Percentiles rank a stretch among this genome's conserved stretches.
Conservation (phyloP, 192 early-diverging fungal genomes). For the Podila verticillata region DNA sequence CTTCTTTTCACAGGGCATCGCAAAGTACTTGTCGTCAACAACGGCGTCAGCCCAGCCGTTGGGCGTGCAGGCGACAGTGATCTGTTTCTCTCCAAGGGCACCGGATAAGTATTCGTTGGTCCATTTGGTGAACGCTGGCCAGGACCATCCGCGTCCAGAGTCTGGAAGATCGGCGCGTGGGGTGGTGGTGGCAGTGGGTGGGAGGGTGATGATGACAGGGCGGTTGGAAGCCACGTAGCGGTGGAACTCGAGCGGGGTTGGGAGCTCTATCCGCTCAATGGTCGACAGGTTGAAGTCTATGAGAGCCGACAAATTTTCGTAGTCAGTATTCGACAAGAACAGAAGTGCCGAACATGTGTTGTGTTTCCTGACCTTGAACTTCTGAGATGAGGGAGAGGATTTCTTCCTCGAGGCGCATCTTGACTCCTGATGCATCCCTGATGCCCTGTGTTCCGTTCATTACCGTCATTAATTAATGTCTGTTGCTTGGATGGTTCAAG, state of each 20-base stretch:
- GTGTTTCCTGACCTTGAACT: slow-evolving; percentile 24
- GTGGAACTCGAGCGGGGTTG: slow-evolving; percentile 54
- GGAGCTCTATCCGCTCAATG: slow-evolving; percentile 45
- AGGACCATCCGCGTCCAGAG: slow-evolving; percentile 36
- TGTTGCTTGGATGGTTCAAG: not conserved
- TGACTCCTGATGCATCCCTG: slow-evolving; percentile 19
- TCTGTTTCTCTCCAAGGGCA: slow-evolving; percentile 31
- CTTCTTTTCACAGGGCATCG: slow-evolving; percentile 56
- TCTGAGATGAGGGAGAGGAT: slow-evolving; percentile 40
- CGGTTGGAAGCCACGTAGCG: slow-evolving; percentile 54
- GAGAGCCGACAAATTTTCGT: not conserved
- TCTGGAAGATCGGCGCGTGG: slow-evolving; percentile 9
- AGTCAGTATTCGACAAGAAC: not conserved
- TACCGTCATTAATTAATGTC: not conserved
- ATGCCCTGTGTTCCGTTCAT: not conserved
- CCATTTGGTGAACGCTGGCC: slow-evolving; percentile 58
- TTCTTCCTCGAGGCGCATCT: slow-evolving; percentile 46
- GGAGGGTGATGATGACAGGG: slow-evolving; percentile 55
- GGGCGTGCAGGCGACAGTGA: slow-evolving; percentile 58
- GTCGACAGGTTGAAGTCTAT: slow-evolving; percentile 42
- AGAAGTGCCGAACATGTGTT: not conserved
- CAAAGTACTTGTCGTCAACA: slow-evolving; percentile 58
- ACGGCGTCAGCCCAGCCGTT: slow-evolving; percentile 61
- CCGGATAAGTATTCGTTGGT: slow-evolving; percentile 56
- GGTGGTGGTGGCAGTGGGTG: slow-evolving; percentile 11